These are phyloP conservation scores for Coemansia sp. DNA, from an alignment of 192 early-diverging fungal genomes.

Conservation along the genomic window DNA sequence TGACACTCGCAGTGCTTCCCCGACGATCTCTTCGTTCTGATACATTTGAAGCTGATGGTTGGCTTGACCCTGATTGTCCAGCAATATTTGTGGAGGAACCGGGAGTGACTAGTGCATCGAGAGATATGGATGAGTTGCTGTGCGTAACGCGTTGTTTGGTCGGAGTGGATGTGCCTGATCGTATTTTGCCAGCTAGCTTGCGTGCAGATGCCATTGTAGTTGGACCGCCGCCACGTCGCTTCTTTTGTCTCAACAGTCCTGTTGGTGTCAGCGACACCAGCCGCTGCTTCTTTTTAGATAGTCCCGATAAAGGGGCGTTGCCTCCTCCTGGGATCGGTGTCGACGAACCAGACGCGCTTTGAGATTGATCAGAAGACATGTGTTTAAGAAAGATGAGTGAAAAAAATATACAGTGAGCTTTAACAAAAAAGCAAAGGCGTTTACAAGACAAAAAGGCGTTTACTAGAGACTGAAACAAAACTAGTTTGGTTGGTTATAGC, in stretches of 20 bases:
- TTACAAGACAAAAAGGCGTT: too few species aligned
- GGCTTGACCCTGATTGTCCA: neutral
- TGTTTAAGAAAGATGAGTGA: neutral
- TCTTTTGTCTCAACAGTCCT: conserved; percentile 31
- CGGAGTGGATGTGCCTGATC: conserved; percentile 20
- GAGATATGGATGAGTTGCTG: conserved; percentile 4
- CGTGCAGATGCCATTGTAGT: conserved; percentile 12
- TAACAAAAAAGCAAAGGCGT: too few species aligned
- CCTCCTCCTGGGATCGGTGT: neutral
- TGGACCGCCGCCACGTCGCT: conserved; percentile 23
- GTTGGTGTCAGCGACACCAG: conserved; percentile 29
- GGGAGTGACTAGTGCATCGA: neutral
- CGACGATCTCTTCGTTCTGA: neutral
- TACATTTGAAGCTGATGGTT: neutral
- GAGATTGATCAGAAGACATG: conserved; percentile 10
- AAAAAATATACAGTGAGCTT: too few species aligned
- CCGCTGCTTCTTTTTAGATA: conserved; percentile 33
- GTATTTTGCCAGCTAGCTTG: conserved; percentile 15
- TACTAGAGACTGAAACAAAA: too few species aligned
- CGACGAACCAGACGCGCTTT: neutral
- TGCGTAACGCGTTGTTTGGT: conserved; percentile 12
- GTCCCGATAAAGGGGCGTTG: neutral
- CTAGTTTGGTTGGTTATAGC: too few species aligned
- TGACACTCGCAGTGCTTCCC: neutral
- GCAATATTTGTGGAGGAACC: neutral